phyloP scores from a whole-genome alignment of 2,329 filamentous ascomycete genomes.

The Hymenoscyphus fraxineus region DNA sequence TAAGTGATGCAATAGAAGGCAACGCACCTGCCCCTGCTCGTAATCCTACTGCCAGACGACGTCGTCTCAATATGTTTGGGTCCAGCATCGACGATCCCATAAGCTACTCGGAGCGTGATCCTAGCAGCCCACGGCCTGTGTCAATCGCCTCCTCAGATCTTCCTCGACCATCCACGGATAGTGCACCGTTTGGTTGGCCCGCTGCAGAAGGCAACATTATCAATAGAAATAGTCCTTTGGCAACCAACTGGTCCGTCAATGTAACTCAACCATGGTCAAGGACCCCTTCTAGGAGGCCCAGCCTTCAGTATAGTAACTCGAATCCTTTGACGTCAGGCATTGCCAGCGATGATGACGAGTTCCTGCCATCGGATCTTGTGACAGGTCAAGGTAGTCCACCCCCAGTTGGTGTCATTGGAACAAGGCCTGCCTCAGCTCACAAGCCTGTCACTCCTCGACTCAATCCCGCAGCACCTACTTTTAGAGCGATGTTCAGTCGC shows the following conservation, averaged over 20 bases:
- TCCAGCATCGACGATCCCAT: slow-evolving; percentile 44
- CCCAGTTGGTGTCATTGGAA: slow-evolving; percentile 73
- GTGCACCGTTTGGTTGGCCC: slow-evolving; percentile 68
- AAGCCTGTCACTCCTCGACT: slow-evolving; percentile 54
- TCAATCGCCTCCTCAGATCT: slow-evolving; percentile 68
- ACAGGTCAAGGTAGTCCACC: slow-evolving; percentile 51
- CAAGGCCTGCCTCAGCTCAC: slow-evolving; percentile 56
- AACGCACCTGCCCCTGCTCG: slow-evolving; percentile 34
- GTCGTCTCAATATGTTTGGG: slow-evolving; percentile 44
- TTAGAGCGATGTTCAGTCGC: slow-evolving; percentile 67
- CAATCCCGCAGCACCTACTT: slow-evolving; percentile 86
- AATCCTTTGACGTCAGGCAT: slow-evolving; percentile 57
- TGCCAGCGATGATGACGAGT: slow-evolving; percentile 62
- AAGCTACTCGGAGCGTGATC: slow-evolving; percentile 51
- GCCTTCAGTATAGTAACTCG: slow-evolving; percentile 71
- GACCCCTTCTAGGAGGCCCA: slow-evolving; percentile 75
- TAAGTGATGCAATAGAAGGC: slow-evolving; percentile 27
- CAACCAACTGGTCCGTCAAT: slow-evolving; percentile 47
- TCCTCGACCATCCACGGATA: slow-evolving; percentile 75
- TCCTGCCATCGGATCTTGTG: slow-evolving; percentile 53
- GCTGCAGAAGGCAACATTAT: slow-evolving; percentile 43
- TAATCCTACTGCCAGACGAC: slow-evolving; percentile 24
- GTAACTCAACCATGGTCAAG: slow-evolving; percentile 62
- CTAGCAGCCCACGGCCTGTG: slow-evolving; percentile 60
- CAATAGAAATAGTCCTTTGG: slow-evolving; percentile 50